A percentile compares a stretch with the other conserved stretches of the same genome.
Evolutionary conservation across 345 rosid species (phyloP).

Genomic region (Raphanus sativus): DNA sequence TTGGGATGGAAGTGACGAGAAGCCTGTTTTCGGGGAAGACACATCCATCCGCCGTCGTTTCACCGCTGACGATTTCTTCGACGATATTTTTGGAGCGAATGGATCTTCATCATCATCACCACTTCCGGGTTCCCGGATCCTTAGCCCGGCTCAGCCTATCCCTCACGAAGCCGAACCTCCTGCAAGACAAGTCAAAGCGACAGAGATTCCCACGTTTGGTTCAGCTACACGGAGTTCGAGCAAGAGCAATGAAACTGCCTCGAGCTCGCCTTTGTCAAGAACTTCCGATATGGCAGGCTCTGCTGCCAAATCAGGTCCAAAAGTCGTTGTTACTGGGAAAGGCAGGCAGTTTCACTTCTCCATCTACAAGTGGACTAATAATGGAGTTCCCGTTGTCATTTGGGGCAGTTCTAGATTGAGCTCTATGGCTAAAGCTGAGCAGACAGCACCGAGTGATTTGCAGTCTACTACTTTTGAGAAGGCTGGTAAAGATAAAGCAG

Average conservation of each 20-base stretch:
- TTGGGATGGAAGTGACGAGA: slow-evolving; percentile 43
- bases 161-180: slow-evolving; percentile 51
- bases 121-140: slow-evolving; percentile 52
- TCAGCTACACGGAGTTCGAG: slow-evolving; percentile 13
- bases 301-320: slow-evolving; percentile 4
- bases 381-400: slow-evolving; percentile 52
- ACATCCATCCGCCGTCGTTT: slow-evolving; percentile 42
- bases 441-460: not conserved
- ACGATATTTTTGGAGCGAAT: slow-evolving; percentile 63
- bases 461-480: not conserved
- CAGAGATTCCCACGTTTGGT: slow-evolving; percentile 55
- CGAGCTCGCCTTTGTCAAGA: slow-evolving; percentile 50
- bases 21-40: slow-evolving; percentile 82
- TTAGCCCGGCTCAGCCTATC: slow-evolving; percentile 57
- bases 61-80: slow-evolving; percentile 57
- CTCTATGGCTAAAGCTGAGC: slow-evolving; percentile 40
- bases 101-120: slow-evolving; percentile 49
- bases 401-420: slow-evolving; percentile 47
- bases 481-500: not conserved
- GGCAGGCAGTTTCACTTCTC: slow-evolving; percentile 75
- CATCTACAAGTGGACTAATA: slow-evolving; percentile 88
- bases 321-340: slow-evolving; percentile 26
- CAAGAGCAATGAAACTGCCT: slow-evolving; percentile 3
- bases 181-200: slow-evolving; percentile 46
- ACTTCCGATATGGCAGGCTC: slow-evolving; percentile 41